Percentiles rank a stretch among this genome's conserved stretches.
These are phyloP conservation scores for Geotrichum bryndzae DNA, from an alignment of 1,139 yeast genomes.

Conservation along the genomic window DNA sequence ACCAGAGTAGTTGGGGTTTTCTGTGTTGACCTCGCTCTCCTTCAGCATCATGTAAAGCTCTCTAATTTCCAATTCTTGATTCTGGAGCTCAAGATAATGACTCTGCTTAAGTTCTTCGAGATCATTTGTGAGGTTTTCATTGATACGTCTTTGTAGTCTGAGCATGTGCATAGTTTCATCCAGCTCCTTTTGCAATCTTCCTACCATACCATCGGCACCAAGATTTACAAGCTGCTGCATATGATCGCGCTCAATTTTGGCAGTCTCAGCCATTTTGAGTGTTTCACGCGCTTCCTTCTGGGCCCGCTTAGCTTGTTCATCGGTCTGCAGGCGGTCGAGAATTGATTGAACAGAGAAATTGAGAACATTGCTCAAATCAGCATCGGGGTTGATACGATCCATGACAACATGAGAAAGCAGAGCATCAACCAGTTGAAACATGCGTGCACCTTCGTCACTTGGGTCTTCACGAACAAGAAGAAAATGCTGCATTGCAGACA, in stretches of 20 bases:
- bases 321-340: conserved; percentile 75
- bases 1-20: conserved; percentile 35
- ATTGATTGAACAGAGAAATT: conserved; percentile 79
- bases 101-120: conserved; percentile 62
- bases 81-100: conserved; percentile 71
- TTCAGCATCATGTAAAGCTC: conserved; percentile 69
- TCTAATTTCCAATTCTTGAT: conserved; percentile 81
- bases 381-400: conserved; percentile 44
- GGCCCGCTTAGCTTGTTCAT: conserved; percentile 82
- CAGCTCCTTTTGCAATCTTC: conserved; percentile 62
- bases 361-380: conserved; percentile 67
- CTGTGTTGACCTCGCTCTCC: conserved; percentile 27
- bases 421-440: conserved; percentile 75
- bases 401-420: conserved; percentile 73
- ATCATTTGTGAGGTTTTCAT: conserved; percentile 59
- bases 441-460: conserved; percentile 60
- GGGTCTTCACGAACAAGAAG: conserved; percentile 46
- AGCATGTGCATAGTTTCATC: conserved; percentile 69
- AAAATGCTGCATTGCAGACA: conserved; percentile 79
- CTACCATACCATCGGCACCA: conserved; percentile 81
- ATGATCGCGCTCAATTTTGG: conserved; percentile 79
- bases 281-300: conserved; percentile 64
- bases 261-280: conserved; percentile 66
- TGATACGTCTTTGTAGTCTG: conserved; percentile 58
- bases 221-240: conserved; percentile 65